Base-by-base conservation (phyloP, 352 stramenopile genomes). In the Phytophthora sp. region DNA sequence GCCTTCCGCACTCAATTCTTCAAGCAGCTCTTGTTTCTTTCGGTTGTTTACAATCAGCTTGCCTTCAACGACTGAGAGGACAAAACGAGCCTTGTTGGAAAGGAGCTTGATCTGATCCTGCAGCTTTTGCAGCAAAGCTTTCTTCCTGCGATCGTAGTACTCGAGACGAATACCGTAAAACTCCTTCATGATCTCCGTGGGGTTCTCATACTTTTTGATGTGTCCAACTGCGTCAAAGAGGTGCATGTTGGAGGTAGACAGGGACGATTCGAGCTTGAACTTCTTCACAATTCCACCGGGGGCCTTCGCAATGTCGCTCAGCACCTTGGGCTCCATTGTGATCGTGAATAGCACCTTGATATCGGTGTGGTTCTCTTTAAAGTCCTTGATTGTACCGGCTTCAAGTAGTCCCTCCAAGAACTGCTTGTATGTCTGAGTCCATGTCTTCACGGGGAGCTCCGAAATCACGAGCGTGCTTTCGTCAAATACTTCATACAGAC, bases 191-290 rank as follows among this genome's bases (percentile, higher is more conserved):
- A 99, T 97, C 53, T 97, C 78, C 63, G 97, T 73, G 11, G 96
- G 88, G 16, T 74, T 94, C 1, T 96, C 79, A 66, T 98, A 99
- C 67, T 98, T 97, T 71, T 90, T 89, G 68, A 99, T 99, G 41
- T 78, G 79, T 9, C 93, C 93, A 1, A 86, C 38, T 7, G 74
- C 62, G 60, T 98, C 91, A 74, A 99, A 99, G 7, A 98, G 82
- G 65, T 99, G 91, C 96, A 99, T 99, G 73, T 99, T 99, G 12
- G 88, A 97, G 2, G 92, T 98, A 9, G 83, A 96, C 31, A 99
- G 78, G 13, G 86, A 94, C 8, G 86, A 91, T 54, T 97, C 93
- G 3, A 99, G 90, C 70, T 98, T 98, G 65, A 99, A 98, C 59
- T 93, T 93, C 76, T 98, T 98, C 49, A 98, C 73, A 30, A 99